Evolutionary conservation across 2,329 filamentous ascomycete species (phyloP), one percentile per base, ranked within the genome.

Genomic region (Tetracladium maxilliforme): DNA sequence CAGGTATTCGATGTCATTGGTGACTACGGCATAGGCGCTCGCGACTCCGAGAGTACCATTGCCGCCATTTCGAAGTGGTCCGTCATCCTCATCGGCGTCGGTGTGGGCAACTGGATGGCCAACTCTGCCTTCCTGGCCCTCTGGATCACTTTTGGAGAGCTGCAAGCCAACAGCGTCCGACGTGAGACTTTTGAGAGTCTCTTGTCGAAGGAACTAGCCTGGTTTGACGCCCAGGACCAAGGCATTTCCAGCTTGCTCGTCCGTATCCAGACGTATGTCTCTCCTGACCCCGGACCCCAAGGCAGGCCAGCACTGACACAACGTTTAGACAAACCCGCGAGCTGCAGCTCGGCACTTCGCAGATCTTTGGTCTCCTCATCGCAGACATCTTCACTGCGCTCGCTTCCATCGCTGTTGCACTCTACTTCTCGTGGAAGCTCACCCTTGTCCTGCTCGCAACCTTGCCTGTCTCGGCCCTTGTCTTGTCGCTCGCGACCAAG

Each of bases 351-450:
- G 79, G 80, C 1, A 74, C 75, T 0, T 87, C 84, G 0, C 76
- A 90, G 35, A 75, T 83, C 1, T 56, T 94, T 1, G 86, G 84
- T 0, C 66, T 76, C 22, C 46, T 79, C 1, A 40, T 79, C 6
- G 65, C 71, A 30, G 72, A 79, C 32, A 36, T 68, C 1, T 56
- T 78, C n/a, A 70, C 75, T 4, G 63, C 71, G 0, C 16, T 75
- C 5, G 66, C 69, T 5, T 77, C 78, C 7, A 50, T 93, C 2
- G 56, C 53, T 1, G 56, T 94, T 2, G 82, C 84, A 0, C 63
- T 94, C 16, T 76, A 70, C 43, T 77, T 69, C 38, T 90, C 81
- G 0, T 94, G 81, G 82, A 75, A 75, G 33, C 59, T 95, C 10
- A 84, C 86, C 0, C 55, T 93, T 1, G 72, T 92, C 4, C 73